Evolutionary conservation across 2,329 filamentous ascomycete species (phyloP), one percentile per base, ranked within the genome.

Genomic region (Cadophora sp.): DNA sequence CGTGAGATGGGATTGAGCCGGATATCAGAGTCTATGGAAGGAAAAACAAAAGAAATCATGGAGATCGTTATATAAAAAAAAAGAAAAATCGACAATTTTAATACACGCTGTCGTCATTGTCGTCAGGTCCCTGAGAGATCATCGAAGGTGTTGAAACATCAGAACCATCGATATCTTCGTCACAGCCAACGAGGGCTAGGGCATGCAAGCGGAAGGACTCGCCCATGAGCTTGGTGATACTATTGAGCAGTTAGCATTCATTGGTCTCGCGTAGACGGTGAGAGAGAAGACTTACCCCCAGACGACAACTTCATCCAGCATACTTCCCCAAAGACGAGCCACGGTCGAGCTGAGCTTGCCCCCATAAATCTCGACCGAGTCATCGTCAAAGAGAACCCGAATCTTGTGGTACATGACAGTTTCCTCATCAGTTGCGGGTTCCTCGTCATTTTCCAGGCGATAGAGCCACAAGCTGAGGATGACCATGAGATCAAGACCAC

Each of bases 381-480:
- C 94, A 77, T 96, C 95, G 75, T 96, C 93, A 77, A 97, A 97
- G 74, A 98, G 84, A 79, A 90, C 89, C 73, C 94, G 91, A 69
- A 98, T 86, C 83, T 96, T 97, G 83, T 94, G 92, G 81, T 97
- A 96, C 93, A 97, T 96, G 80, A 84, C 85, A 74, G 91, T 81
- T 80, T 97, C 93, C 76, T 96, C 93, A 73, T 92, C 90, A 36
- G 89, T 92, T 41, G 93, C 91, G 30, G 91, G 90, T 83, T 98
- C 95, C 72, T 97, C 94, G 83, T 99, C 96, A 83, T 98, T 94
- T 91, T 99, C 96, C 84, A 99, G 91, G 82, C 94, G 94, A 84
- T 97, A 98, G 75, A 99, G 90, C 96, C 96, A 99, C 73, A 98
- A 85, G 76, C 93, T 97, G 74, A 99, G 90, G 74, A 97, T 96